These are phyloP conservation scores for Fusarium sp. DNA, from an alignment of 2,329 filamentous ascomycete genomes.

Conservation along the genomic window DNA sequence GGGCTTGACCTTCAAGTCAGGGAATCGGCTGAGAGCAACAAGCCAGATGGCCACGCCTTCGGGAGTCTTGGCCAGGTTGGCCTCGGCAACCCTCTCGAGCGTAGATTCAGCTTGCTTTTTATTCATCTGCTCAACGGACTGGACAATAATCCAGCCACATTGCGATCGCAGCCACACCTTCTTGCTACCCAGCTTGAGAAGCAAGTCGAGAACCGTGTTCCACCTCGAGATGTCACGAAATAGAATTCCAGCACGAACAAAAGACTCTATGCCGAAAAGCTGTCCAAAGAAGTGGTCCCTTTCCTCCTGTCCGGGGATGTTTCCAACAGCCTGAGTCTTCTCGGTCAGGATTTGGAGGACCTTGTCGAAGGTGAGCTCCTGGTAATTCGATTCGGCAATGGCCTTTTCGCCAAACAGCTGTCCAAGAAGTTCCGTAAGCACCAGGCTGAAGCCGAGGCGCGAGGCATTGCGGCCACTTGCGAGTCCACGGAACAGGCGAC, in stretches of 20 bases:
- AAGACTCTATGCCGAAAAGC: conserved; percentile 88
- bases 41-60: conserved; percentile 95
- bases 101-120: conserved; percentile 72
- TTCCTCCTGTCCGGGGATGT: conserved; percentile 79
- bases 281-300: conserved; percentile 88
- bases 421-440: conserved; percentile 83
- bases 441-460: conserved; percentile 89
- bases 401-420: conserved; percentile 74
- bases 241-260: conserved; percentile 83
- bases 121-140: conserved; percentile 76
- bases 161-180: conserved; percentile 93
- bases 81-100: conserved; percentile 72
- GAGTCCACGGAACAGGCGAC: conserved; percentile 86
- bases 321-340: conserved; percentile 69
- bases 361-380: conserved; percentile 69
- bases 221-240: conserved; percentile 74
- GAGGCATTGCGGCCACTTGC: conserved; percentile 92
- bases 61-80: conserved; percentile 82
- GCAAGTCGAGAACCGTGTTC: conserved; percentile 77
- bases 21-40: conserved; percentile 74
- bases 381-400: conserved; percentile 63
- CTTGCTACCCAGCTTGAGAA: conserved; percentile 82
- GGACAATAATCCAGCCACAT: conserved; percentile 85
- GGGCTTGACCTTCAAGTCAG: conserved; percentile 74
- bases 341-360: conserved; percentile 68